Base-by-base conservation (phyloP, 495 filamentous ascomycete genomes). In the Lentithecium fluviatile region DNA sequence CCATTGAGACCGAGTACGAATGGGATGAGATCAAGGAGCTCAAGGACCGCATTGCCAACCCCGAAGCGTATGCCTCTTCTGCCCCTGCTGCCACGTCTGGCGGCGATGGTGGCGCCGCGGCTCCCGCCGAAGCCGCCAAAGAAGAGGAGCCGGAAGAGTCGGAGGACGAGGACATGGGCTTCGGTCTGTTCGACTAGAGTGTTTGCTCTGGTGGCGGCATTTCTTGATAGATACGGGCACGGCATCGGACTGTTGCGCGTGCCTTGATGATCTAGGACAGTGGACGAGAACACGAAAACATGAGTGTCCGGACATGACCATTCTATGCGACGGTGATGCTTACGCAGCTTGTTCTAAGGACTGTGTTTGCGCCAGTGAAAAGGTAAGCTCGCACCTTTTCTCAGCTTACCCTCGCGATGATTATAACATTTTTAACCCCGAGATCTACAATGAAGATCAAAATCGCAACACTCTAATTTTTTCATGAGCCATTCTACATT, bases 31-130 rank as follows among this genome's bases (percentile, higher is more conserved):
- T 99, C 77, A 87, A 91, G 68, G 83, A 94, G 77, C 88, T 98
- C 78, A 97, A 97, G 87, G 95, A 97, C 78, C 89, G 94, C 71
- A 96, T 97, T 73, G 90, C 90, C 78, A 97, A 98, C 83, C 94
- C 94, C 62, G 94, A 97, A 53, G 90, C 90, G 40, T 97, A 95
- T 74, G 92, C 89, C 65, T 70, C 87, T 53, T 77, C 91, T 72
- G 91, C 85, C 65, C 90, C 91, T 29, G 83, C 75, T 53, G 26
- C 60, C 32, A 34, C 72, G 38, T 72, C 77, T 37, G 73, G 64
- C 24, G 69, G 56, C 49, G 71, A 75, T 45, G 74, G 73, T 58
- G 79, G 77, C 36, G 80, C 75, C 40, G 80, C 78, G 32, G 74
- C 77, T 24, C 40, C 78, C 36, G 74, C 77, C 23, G 78, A 79